phyloP scores from a whole-genome alignment of 1,284 basidiomycete species.

The Ustanciosporium gigantosporum region DNA sequence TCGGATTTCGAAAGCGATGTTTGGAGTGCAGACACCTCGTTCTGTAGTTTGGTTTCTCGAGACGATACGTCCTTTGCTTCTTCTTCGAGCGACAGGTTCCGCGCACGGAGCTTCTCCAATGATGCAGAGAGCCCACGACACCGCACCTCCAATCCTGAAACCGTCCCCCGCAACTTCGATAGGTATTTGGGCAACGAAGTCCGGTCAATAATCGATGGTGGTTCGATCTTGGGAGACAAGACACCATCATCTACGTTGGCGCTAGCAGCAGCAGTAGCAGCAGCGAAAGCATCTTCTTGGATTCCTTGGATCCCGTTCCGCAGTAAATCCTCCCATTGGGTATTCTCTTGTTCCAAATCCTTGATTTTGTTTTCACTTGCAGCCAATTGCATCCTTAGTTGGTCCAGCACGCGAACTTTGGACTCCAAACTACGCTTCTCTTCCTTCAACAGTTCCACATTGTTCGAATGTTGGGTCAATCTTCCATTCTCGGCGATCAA shows the following conservation, averaged over 20 bases:
- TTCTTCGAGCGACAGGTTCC: constrained; percentile 27
- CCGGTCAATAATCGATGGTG: constrained; percentile 18
- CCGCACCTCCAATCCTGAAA: constrained; percentile 34
- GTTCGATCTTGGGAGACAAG: constrained; percentile 1
- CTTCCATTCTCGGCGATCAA: constrained; percentile 38
- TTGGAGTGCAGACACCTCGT: constrained; percentile 48
- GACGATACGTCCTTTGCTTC: constrained; percentile 38
- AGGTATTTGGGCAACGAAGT: constrained; percentile 38
- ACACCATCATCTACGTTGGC: constrained; percentile 13
- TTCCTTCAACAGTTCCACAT: constrained; percentile 51
- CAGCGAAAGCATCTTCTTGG: constrained; percentile 27
- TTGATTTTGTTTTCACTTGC: constrained; percentile 42
- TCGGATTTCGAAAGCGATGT: constrained; percentile 15
- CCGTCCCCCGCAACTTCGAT: constrained; percentile 35
- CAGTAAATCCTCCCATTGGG: constrained; percentile 25
- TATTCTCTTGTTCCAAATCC: constrained; percentile 40
- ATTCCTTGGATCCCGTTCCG: constrained; percentile 6
- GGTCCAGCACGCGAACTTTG: constrained; percentile 35
- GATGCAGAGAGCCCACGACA: constrained; percentile 18
- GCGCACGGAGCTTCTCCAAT: constrained; percentile 28
- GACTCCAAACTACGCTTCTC: constrained; percentile 50
- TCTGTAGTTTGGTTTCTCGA: constrained; percentile 39
- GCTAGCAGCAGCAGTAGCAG: constrained; percentile 30
- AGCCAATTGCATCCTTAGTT: constrained; percentile 29
- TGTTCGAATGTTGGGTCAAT: constrained; percentile 19